Evolutionary conservation across 805 yeast species (phyloP), one percentile per base, ranked within the genome.

Genomic region (Candida rishiriensis): DNA sequence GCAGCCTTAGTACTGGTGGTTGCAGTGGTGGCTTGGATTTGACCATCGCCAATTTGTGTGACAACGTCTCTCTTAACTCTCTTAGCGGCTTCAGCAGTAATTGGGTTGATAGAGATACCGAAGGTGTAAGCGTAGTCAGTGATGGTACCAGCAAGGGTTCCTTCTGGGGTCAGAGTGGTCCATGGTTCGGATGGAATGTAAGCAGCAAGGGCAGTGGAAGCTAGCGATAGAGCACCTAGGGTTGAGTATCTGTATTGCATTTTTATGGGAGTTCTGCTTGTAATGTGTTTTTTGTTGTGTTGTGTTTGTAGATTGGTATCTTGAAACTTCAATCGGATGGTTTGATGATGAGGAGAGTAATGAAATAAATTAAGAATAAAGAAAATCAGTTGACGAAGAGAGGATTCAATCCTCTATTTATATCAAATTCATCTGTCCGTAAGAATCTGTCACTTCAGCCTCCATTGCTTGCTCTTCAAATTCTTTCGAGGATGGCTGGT

Each of bases 61-160:
- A 69, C 64, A 39, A 73, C 69, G 44, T 61, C 62, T 62, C 51
- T 59, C 59, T 44, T 51, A 33, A 41, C 48, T 36, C 30, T 44
- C 39, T 39, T 49, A 34, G 42, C 38, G 10, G 63, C 50, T 31
- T 71, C 17, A 17, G 55, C 48, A 42, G 52, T 34, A 39, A 78
- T 57, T 48, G 86, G 78, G 52, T 73, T 70, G 53, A 85, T 79
- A 48, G 85, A 84, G 55, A 85, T 84, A 69, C 90, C 95, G 59
- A 85, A 85, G 40, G 76, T 61, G 42, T 69, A 62, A 31, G 78
- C 47, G 73, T 79, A 80, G 55, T 78, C 79, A 41, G 87, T 79
- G 44, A 73, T 54, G 49, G 82, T 83, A 60, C 79, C 79, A 10
- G 53, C 55, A 26, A 74, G 72, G 42, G 73, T 56, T 38, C 75